Conservation (phyloP, 805 yeast genomes). For the Isabelozyma pseudorhagii region DNA sequence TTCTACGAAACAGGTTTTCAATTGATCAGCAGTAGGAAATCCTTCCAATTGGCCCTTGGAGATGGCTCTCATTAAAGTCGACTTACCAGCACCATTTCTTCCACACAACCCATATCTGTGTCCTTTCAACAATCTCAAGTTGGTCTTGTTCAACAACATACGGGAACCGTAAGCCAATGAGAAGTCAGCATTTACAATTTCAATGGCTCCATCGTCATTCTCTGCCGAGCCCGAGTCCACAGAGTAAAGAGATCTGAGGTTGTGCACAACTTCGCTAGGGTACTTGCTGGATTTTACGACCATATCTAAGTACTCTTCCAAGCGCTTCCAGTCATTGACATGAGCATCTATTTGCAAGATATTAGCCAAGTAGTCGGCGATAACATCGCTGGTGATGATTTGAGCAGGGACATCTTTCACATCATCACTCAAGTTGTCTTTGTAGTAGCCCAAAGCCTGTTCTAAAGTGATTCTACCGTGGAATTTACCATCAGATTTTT, state of each 20-base stretch:
- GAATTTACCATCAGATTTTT: conserved; percentile 65
- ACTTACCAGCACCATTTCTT: conserved; percentile 98
- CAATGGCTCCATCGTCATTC: conserved; percentile 76
- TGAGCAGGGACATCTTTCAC: conserved; percentile 6
- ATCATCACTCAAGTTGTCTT: conserved; percentile 15
- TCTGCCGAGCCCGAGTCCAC: conserved; percentile 45
- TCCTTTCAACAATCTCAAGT: conserved; percentile 82
- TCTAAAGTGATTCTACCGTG: conserved; percentile 67
- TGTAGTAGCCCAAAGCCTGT: conserved; percentile 47
- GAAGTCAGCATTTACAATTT: conserved; percentile 90
- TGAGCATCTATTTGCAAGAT: conserved; percentile 40
- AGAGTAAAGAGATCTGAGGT: conserved; percentile 53
- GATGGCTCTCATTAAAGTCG: conserved; percentile 94
- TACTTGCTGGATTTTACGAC: conserved; percentile 31
- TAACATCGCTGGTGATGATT: conserved; percentile 26
- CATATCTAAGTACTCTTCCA: conserved; percentile 51
- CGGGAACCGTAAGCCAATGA: conserved; percentile 97
- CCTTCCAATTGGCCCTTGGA: conserved; percentile 97
- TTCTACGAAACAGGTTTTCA: conserved; percentile 95
- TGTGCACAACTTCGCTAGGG: conserved; percentile 43
- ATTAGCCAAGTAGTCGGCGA: conserved; percentile 45
- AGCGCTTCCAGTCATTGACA: conserved; percentile 45
- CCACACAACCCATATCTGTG: conserved; percentile 98
- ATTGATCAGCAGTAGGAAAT: conserved; percentile 83
- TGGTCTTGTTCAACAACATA: conserved; percentile 93